phyloP scores from a whole-genome alignment of 257 asterid genomes.

The Petrea volubilis region DNA sequence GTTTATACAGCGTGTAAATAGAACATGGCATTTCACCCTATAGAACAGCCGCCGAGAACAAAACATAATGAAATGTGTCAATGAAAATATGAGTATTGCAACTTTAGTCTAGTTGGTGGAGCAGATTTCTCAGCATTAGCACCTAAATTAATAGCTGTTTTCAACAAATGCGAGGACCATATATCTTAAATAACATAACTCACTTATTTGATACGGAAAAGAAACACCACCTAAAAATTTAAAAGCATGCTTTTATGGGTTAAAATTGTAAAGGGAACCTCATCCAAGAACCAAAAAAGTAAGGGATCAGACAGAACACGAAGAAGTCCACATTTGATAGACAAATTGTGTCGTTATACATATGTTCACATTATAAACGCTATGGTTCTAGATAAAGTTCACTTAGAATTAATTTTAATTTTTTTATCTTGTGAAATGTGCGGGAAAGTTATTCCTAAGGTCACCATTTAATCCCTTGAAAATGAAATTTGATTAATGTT shows the following conservation, averaged over 20 bases:
- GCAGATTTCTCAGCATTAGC: slow-evolving; percentile 11
- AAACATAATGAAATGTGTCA: slow-evolving; percentile 11
- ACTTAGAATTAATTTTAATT: no score
- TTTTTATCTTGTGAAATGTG: not conserved
- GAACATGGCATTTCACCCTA: slow-evolving; percentile 24
- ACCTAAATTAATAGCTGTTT: not conserved
- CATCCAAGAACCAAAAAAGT: no score
- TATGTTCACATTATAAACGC: no score
- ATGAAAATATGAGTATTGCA: not conserved
- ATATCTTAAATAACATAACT: slow-evolving; percentile 9
- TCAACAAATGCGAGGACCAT: not conserved
- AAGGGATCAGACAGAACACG: slow-evolving; percentile 22
- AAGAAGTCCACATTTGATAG: no score
- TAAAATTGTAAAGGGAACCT: slow-evolving; percentile 16
- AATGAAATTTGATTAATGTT: not conserved
- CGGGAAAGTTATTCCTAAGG: not conserved
- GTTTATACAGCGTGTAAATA: no score
- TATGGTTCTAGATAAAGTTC: no score
- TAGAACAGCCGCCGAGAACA: slow-evolving; percentile 10
- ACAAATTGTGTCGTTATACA: no score
- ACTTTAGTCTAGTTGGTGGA: slow-evolving; percentile 10
- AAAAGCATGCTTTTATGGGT: not conserved
- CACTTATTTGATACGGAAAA: slow-evolving; percentile 30
- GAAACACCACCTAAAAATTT: not conserved
- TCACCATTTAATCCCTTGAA: not conserved